Evolutionary conservation across 768 basidiomycete species (phyloP), one percentile per base, ranked within the genome.

Genomic region (Roridomyces roridus): DNA sequence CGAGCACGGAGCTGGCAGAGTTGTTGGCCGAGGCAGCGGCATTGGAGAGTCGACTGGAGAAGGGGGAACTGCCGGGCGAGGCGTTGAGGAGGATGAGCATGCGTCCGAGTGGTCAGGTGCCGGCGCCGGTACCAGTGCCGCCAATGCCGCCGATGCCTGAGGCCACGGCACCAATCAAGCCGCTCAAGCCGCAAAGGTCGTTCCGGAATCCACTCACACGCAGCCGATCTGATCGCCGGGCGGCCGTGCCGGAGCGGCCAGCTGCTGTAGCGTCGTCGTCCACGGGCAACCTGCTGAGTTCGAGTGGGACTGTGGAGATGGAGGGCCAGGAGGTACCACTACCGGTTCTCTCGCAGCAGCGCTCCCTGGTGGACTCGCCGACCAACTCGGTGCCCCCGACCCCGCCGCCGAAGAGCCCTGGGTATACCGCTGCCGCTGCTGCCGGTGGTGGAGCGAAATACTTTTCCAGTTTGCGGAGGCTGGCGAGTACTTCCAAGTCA

Each of bases 1-100:
- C 57, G 39, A 26, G 34, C 28, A 80, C 79, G 3, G 87, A 89
- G 42, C 65, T 89, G 51, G 77, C 82, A 5, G 68, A 74, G 28
- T 70, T 89, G 43, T 65, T 88, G 24, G 80, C 82, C 40, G 83
- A 86, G 46, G 83, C 87, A 7, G 82, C 86, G 26, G 63, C 82
- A 49, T 67, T 89, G 43, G 87, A 88, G 72, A 67, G 77, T 65
- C 76, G 76, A 52, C 71, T 89, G 36, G 77, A 76, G 39, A 74
- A 74, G 25, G 85, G 85, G 5, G 79, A 80, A 45, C 66, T 81
- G 14, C 78, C 79, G 1, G 69, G 68, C 44, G 80, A 80, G 51
- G 59, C 62, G n/a, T 20, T 60, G 31, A 35, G 55, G 46, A 57
- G 48, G 59, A 60, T 31, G 64, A 59, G 29, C 37, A 37, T 52